phyloP scores from a whole-genome alignment of 805 yeast species.

The Clavispora asparagi region DNA sequence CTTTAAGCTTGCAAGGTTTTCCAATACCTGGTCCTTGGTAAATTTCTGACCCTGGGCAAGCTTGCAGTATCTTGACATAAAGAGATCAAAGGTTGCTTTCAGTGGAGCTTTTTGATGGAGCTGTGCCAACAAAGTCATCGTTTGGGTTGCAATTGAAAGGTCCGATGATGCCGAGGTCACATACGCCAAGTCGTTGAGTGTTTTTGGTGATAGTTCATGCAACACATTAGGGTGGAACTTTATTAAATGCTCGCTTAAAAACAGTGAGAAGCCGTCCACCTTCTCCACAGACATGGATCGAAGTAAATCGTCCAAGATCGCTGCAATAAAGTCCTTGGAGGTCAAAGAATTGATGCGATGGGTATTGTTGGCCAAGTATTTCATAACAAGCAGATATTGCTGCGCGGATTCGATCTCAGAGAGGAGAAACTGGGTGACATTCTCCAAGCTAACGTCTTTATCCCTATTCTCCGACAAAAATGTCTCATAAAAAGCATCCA shows the following conservation, averaged over 20 bases:
- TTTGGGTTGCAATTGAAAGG: constrained; percentile 6
- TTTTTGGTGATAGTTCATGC: constrained; percentile 12
- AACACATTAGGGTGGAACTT: constrained; percentile 11
- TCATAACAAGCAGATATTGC: constrained; percentile 10
- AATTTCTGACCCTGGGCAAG: constrained; percentile 1
- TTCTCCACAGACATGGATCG: constrained; percentile 8
- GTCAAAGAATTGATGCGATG: constrained; percentile 9
- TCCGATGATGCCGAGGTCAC: constrained; percentile 16
- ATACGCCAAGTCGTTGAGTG: constrained; percentile 21
- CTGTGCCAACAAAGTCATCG: constrained; percentile 8
- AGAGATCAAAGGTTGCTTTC: constrained; percentile 16
- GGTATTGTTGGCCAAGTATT: constrained; percentile 7
- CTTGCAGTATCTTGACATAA: constrained; percentile 13
- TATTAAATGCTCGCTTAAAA: constrained; percentile 5
- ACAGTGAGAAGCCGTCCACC: constrained; percentile 7
- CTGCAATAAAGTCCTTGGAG: constrained; percentile 9
- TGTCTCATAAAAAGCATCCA: constrained; percentile 1
- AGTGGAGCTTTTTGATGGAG: constrained; percentile 18
- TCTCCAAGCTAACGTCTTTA: constrained; percentile 3
- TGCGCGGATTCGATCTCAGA: constrained; percentile 8
- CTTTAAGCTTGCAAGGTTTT: constrained; percentile 22
- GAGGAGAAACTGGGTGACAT: constrained; percentile 11
- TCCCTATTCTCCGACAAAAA: not conserved
- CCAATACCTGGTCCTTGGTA: constrained; percentile 11
- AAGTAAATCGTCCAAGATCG: constrained; percentile 11